phyloP scores from a whole-genome alignment of 345 rosid genomes.

The Salix koriyanagi region DNA sequence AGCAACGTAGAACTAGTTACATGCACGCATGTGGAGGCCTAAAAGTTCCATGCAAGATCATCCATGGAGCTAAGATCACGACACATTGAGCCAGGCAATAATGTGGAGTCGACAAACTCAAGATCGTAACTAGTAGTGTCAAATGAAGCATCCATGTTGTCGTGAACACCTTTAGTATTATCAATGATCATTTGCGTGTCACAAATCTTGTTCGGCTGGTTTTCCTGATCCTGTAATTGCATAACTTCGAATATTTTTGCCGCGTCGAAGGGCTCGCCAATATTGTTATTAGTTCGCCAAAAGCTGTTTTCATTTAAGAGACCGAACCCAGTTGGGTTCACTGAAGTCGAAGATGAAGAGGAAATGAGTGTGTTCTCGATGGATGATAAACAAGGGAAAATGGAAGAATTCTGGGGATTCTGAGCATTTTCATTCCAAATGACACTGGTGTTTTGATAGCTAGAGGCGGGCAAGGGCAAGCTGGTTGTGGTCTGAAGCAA shows the following conservation, averaged over 20 bases:
- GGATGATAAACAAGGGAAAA: not conserved
- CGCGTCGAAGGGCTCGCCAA: slow-evolving; percentile 10
- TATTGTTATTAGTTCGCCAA: slow-evolving; percentile 9
- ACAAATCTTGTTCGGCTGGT: not conserved
- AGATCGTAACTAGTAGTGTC: slow-evolving; percentile 32
- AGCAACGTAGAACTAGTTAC: not conserved
- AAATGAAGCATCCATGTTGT: slow-evolving; percentile 22
- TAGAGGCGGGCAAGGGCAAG: slow-evolving; percentile 6
- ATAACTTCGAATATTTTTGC: slow-evolving; percentile 8
- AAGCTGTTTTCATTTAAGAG: slow-evolving; percentile 17
- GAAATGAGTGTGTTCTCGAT: slow-evolving; percentile 6
- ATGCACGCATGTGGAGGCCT: not conserved
- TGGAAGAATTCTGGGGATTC: not conserved
- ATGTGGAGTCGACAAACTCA: slow-evolving; percentile 31
- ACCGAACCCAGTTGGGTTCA: slow-evolving; percentile 11
- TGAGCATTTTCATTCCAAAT: slow-evolving; percentile 11
- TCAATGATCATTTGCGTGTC: not conserved
- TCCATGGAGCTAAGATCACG: slow-evolving; percentile 33
- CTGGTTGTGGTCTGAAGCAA: not conserved
- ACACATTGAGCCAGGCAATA: slow-evolving; percentile 26
- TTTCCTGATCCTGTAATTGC: slow-evolving; percentile 6
- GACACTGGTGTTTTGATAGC: slow-evolving; percentile 16
- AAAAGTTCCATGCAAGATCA: slow-evolving; percentile 48
- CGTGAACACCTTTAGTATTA: not conserved
- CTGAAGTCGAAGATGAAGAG: slow-evolving; percentile 17